phyloP scores from a whole-genome alignment of 441 rosid species.

The Syzygium malaccense region DNA sequence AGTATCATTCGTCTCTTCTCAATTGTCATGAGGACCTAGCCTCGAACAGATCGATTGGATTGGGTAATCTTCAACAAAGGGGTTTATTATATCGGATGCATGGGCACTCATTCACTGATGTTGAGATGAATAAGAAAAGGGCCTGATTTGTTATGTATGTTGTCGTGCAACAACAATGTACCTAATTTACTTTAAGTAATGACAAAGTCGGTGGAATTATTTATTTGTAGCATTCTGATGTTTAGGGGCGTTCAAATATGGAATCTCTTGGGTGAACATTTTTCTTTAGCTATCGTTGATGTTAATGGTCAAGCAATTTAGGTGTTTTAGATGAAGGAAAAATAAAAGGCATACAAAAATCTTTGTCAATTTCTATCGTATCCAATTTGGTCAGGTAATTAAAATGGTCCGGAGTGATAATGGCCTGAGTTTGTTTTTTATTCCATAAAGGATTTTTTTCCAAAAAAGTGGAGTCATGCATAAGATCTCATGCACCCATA shows the following conservation, averaged over 20 bases:
- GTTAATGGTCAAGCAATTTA: background rate
- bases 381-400: background rate
- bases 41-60: no score
- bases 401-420: background rate
- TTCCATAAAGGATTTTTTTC: background rate
- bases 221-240: background rate
- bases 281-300: background rate
- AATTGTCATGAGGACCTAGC: background rate
- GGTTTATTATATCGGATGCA: no score
- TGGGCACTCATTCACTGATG: background rate
- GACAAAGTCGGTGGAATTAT: background rate
- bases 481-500: background rate
- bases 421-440: background rate
- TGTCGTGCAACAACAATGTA: background rate
- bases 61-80: no score
- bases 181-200: background rate
- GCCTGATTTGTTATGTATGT: background rate
- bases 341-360: background rate
- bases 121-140: background rate
- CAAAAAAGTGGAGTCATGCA: background rate
- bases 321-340: background rate
- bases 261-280: background rate
- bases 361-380: background rate
- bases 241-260: background rate
- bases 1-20: background rate